Evolutionary conservation across 441 rosid genomes (phyloP).

Genomic region (Populus hybrid): DNA sequence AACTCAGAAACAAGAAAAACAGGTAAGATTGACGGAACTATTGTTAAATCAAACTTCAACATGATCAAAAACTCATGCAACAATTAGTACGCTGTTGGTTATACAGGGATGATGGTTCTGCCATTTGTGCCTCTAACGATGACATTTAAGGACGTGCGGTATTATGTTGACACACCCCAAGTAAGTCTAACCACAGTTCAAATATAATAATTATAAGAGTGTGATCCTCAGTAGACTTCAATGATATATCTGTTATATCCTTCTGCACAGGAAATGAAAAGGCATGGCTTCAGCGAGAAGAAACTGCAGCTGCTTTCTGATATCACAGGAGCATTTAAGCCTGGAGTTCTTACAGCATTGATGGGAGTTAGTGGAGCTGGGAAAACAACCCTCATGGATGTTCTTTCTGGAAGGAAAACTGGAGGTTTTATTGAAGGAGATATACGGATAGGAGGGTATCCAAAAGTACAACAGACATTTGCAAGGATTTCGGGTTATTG

Average conservation of each 20-base stretch:
- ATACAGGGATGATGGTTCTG: constrained; percentile 7
- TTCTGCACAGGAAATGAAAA: constrained; percentile 28
- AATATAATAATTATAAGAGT: too few relatives aligned
- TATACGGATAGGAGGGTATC: constrained; percentile 23
- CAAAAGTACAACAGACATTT: constrained; percentile 23
- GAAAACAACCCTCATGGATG: constrained; percentile 31
- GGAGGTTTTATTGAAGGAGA: constrained; percentile 23
- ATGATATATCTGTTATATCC: neutral
- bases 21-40: too few relatives aligned
- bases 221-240: too few relatives aligned
- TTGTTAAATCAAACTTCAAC: too few relatives aligned
- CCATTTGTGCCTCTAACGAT: constrained; percentile 19
- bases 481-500: constrained; percentile 30
- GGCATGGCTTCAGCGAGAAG: constrained; percentile 20
- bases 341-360: constrained; percentile 23
- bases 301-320: constrained; percentile 20
- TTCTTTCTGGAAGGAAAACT: constrained; percentile 27
- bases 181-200: too few relatives aligned
- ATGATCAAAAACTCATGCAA: too few relatives aligned
- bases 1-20: too few relatives aligned
- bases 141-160: constrained; percentile 18
- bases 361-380: constrained; percentile 34
- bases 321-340: constrained; percentile 23
- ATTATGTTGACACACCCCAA: constrained; percentile 22
- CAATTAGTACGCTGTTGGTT: too few relatives aligned